Evolutionary conservation across 257 asterid species (phyloP).

Genomic region (Primulina huaijiensis): DNA sequence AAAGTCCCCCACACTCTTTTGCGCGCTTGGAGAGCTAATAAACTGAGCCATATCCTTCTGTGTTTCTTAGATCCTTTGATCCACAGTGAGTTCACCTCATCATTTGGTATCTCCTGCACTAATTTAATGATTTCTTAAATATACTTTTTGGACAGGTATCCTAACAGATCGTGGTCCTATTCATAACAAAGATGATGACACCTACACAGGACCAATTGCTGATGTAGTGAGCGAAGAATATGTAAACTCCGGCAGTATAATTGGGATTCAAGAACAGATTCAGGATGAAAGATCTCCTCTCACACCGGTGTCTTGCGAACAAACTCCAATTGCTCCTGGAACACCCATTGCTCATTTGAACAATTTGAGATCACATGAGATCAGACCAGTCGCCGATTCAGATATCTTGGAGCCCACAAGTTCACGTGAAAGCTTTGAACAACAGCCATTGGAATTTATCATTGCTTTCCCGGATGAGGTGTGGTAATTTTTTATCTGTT

Average conservation of each 20-base stretch:
- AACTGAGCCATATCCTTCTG: conserved; percentile 38
- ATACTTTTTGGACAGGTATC: conserved; percentile 42
- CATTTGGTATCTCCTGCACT: conserved; percentile 5
- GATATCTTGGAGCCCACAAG: conserved; percentile 35
- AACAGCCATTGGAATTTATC: conserved; percentile 30
- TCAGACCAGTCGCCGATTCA: conserved; percentile 18
- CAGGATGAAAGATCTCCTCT: background rate
- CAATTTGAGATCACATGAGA: conserved; percentile 44
- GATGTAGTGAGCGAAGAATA: conserved; percentile 18
- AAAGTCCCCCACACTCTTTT: conserved; percentile 41
- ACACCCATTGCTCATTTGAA: conserved; percentile 50
- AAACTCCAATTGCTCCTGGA: conserved; percentile 58
- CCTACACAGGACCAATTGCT: conserved; percentile 23
- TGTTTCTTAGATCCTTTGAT: conserved; percentile 59
- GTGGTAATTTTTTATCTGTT: background rate
- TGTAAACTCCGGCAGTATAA: conserved; percentile 20
- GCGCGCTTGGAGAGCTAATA: conserved; percentile 50
- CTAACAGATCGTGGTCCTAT: conserved; percentile 29
- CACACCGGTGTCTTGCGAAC: conserved; percentile 26
- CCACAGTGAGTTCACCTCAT: conserved; percentile 44
- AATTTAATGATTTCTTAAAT: conserved; percentile 14
- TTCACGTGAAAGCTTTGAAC: conserved; percentile 39
- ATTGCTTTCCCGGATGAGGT: conserved; percentile 43
- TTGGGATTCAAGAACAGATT: background rate
- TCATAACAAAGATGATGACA: conserved; percentile 25